Percentiles rank a stretch among this genome's conserved stretches.
phyloP scores from a whole-genome alignment of 805 yeast genomes.

The Lipomyces kockii region DNA sequence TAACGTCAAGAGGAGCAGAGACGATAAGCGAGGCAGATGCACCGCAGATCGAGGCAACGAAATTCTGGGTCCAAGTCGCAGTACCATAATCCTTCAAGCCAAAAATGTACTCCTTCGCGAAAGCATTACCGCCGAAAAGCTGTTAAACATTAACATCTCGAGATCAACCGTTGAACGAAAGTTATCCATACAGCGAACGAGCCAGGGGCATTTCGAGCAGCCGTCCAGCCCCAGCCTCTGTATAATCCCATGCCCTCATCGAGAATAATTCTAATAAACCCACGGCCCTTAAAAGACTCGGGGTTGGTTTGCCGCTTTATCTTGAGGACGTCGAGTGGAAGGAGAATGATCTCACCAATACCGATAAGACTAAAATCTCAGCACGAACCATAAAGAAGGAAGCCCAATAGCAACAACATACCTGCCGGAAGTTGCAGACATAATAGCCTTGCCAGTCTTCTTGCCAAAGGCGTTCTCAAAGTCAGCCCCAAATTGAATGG shows the following conservation, averaged over 20 bases:
- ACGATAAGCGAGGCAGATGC: slow-evolving; percentile 96
- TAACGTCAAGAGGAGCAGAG: slow-evolving; percentile 96
- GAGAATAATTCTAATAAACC: slow-evolving; percentile 77
- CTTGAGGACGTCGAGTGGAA: slow-evolving; percentile 95
- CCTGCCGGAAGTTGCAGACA: slow-evolving; percentile 95
- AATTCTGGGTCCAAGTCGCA: slow-evolving; percentile 96
- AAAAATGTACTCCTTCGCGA: slow-evolving; percentile 94
- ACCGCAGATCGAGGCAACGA: slow-evolving; percentile 91
- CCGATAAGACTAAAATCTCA: slow-evolving; percentile 71
- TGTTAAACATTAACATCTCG: slow-evolving; percentile 4
- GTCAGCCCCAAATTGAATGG: slow-evolving; percentile 67
- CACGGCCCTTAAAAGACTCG: slow-evolving; percentile 99
- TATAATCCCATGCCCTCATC: slow-evolving; percentile 95
- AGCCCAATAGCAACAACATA: background rate
- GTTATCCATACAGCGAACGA: slow-evolving; percentile 66
- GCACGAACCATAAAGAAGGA: background rate
- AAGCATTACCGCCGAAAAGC: slow-evolving; percentile 96
- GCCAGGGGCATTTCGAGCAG: slow-evolving; percentile 99
- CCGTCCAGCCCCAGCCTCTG: slow-evolving; percentile 99
- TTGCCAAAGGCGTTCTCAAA: slow-evolving; percentile 83
- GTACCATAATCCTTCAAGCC: slow-evolving; percentile 82
- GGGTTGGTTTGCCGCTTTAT: slow-evolving; percentile 99
- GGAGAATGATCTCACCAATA: slow-evolving; percentile 93
- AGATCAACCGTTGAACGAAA: background rate
- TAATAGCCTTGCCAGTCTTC: slow-evolving; percentile 94